Conservation (phyloP, 2,329 filamentous ascomycete genomes). For the Xylaria sp. region DNA sequence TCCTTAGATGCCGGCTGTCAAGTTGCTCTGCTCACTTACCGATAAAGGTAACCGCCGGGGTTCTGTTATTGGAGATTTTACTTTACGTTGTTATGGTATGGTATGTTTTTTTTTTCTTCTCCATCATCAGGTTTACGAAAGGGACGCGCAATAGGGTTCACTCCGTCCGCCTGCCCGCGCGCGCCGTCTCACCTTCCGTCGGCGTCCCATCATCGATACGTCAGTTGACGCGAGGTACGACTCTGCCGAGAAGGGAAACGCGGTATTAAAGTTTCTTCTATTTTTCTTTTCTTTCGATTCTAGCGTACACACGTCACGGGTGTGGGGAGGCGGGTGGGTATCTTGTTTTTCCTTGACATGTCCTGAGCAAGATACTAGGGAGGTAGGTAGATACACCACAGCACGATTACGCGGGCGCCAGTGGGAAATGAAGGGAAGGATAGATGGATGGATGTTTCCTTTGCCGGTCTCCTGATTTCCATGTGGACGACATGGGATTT, state of each 20-base stretch:
- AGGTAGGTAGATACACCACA: too few relatives aligned
- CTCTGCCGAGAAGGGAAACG: neutral
- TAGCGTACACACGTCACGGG: neutral
- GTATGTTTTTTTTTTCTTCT: neutral
- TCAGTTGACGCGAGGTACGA: slow-evolving; percentile 29
- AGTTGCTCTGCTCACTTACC: too few relatives aligned
- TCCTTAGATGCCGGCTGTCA: slow-evolving; percentile 1
- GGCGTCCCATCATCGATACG: slow-evolving; percentile 20
- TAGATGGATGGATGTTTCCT: too few relatives aligned
- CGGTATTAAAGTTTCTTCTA: neutral
- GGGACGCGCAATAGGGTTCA: slow-evolving; percentile 16
- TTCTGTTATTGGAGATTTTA: neutral
- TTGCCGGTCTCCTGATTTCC: neutral
- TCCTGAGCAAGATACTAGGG: too few relatives aligned
- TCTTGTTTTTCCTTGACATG: neutral
- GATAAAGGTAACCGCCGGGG: neutral
- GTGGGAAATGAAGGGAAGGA: too few relatives aligned
- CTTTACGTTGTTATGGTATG: neutral
- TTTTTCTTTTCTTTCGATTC: neutral
- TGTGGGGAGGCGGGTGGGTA: neutral
- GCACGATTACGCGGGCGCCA: too few relatives aligned
- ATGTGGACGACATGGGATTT: neutral
- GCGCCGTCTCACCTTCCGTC: neutral
- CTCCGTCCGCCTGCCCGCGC: neutral
- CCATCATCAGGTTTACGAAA: too few relatives aligned